Percentiles rank a stretch among this genome's conserved stretches.
Conservation (phyloP, 768 basidiomycete species). For the Cystoderma amianthinum region DNA sequence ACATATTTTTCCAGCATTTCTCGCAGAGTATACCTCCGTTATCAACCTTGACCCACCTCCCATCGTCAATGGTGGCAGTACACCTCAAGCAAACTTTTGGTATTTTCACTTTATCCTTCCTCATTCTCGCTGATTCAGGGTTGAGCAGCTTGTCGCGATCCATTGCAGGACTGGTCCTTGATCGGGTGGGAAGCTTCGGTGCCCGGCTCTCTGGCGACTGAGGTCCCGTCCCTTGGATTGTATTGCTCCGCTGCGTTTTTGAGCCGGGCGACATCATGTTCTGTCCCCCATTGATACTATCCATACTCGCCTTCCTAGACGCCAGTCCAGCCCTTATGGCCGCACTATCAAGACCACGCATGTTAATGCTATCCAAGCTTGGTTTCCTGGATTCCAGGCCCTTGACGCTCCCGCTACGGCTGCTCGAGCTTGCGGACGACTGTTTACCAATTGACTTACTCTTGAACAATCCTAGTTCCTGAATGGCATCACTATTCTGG, state of each 20-base stretch:
- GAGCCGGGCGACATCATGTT: neutral
- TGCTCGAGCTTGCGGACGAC: slow-evolving; percentile 10
- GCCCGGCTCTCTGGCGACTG: slow-evolving; percentile 35
- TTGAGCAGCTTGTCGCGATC: slow-evolving; percentile 14
- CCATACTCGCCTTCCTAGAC: neutral
- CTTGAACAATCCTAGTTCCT: slow-evolving; percentile 21
- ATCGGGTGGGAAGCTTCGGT: slow-evolving; percentile 49
- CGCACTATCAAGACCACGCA: too few relatives aligned
- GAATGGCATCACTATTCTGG: slow-evolving; percentile 4
- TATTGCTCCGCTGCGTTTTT: slow-evolving; percentile 41
- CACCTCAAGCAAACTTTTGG: slow-evolving; percentile 62
- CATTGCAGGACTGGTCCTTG: slow-evolving; percentile 26
- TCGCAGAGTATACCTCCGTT: slow-evolving; percentile 79
- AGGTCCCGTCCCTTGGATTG: slow-evolving; percentile 31
- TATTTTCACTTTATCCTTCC: slow-evolving; percentile 24
- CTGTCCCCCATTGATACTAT: neutral
- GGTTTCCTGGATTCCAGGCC: neutral
- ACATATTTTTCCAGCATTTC: slow-evolving; percentile 93
- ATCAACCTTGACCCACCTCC: slow-evolving; percentile 77
- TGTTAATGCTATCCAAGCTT: neutral
- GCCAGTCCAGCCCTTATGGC: too few relatives aligned
- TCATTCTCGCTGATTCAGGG: slow-evolving; percentile 9
- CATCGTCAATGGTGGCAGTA: slow-evolving; percentile 62
- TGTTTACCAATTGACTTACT: slow-evolving; percentile 24
- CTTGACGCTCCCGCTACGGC: slow-evolving; percentile 3